Percentiles rank a stretch among this genome's conserved stretches.
Evolutionary conservation across 2,329 filamentous ascomycete species (phyloP).

Genomic region (Blastomyces emzantsi): DNA sequence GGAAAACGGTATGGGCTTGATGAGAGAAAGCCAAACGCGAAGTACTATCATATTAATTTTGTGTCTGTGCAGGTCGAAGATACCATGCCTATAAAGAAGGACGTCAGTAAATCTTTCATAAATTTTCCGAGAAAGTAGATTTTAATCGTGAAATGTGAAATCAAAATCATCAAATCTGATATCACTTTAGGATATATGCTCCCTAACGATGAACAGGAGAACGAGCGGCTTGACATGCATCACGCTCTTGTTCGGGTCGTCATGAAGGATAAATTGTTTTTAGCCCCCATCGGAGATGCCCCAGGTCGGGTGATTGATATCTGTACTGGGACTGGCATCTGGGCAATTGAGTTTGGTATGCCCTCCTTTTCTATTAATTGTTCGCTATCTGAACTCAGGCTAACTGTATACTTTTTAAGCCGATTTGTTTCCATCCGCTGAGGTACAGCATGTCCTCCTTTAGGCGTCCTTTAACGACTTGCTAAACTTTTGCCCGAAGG

Average conservation of each 20-base stretch:
- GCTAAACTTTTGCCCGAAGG: constrained; percentile 10
- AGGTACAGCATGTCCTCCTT: constrained; percentile 12
- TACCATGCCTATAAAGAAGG: constrained; percentile 11
- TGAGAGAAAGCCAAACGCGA: background rate
- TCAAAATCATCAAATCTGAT: background rate
- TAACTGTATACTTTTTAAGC: constrained; percentile 12
- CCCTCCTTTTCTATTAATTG: background rate
- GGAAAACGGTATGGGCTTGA: constrained; percentile 1
- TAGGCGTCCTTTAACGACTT: background rate
- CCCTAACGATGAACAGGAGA: constrained; percentile 17
- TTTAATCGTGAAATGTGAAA: background rate
- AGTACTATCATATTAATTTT: background rate
- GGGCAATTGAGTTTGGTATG: constrained; percentile 22
- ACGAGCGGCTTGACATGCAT: constrained; percentile 16
- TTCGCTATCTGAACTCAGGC: background rate
- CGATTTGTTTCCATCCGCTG: constrained; percentile 20
- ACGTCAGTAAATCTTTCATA: constrained; percentile 4
- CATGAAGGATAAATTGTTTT: constrained; percentile 14
- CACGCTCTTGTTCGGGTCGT: constrained; percentile 14
- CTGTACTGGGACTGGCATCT: constrained; percentile 20
- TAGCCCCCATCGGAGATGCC: constrained; percentile 14
- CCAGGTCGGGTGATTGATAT: constrained; percentile 16
- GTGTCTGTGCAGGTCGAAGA: background rate
- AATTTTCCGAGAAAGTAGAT: background rate
- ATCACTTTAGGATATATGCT: constrained; percentile 8